Evolutionary conservation across 169 alveolate species (phyloP), one percentile per base, ranked within the genome.

Genomic region (Plasmodium coatneyi): DNA sequence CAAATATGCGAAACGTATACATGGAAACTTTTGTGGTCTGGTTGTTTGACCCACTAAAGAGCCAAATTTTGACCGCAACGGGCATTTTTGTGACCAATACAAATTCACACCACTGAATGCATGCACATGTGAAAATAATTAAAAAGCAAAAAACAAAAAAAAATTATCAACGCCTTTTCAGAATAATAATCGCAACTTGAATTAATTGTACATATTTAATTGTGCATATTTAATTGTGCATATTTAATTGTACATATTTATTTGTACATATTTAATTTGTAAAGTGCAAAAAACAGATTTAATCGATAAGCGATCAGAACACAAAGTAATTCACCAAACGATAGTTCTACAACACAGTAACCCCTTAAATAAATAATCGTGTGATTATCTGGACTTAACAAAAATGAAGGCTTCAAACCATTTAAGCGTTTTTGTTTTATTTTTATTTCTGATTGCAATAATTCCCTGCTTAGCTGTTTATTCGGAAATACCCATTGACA

Each of bases 51-150:
- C 76, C 76, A 19, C 30, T 10, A 66, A 66, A 28, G 36, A 0
- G 76, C n/a, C 34, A 66, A 66, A 16, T 66, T 66, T 66, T 66
- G 30, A 66, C 6, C 76, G 36, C 39, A 66, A 66, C n/a, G 22
- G 19, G 14, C 39, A 19, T 7, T 22, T 66, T 66, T 66, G 76
- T 66, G 22, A 66, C 36, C 36, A 22, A 3, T 6, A 66, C n/a
- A 22, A 66, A 25, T 66, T 66, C n/a, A 22, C 39, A 66, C 76
- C 76, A 66, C 76, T 66, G 36, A 66, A 66, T 66, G 36, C 76
- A 66, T 66, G 76, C 76, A 66, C 76, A 66, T 66, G 30, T 66
- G 19, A 66, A 66, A 66, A 66, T 28, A 66, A 66, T 66, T 66
- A 25, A 22, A 66, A 66, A 22, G 41, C 14, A 66, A 66, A 66